A percentile compares a stretch with the other conserved stretches of the same genome.
Conservation (phyloP, 495 filamentous ascomycete species). For the Pyrenula massariospora region DNA sequence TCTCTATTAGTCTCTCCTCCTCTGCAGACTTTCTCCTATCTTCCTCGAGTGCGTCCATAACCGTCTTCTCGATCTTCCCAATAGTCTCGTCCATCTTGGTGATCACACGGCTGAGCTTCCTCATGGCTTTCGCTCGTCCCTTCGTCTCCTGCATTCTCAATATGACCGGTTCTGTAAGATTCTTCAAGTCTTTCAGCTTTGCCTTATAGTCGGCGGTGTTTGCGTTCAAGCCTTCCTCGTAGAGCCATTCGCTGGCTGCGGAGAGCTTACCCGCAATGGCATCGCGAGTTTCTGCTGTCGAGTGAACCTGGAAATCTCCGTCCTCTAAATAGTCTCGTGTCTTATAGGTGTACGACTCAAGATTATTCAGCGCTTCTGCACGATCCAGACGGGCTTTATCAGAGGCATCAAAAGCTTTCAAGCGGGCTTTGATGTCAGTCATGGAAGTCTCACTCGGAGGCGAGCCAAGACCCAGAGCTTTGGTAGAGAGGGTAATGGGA, state of each 20-base stretch:
- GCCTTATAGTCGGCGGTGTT: slow-evolving; percentile 56
- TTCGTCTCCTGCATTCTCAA: slow-evolving; percentile 55
- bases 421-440: slow-evolving; percentile 53
- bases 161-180: slow-evolving; percentile 56
- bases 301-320: slow-evolving; percentile 56
- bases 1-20: slow-evolving; percentile 22
- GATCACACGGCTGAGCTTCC: slow-evolving; percentile 40
- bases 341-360: slow-evolving; percentile 90
- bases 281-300: slow-evolving; percentile 51
- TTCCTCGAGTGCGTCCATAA: slow-evolving; percentile 30
- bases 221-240: slow-evolving; percentile 70
- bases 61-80: slow-evolving; percentile 31
- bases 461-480: slow-evolving; percentile 48
- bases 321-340: slow-evolving; percentile 70
- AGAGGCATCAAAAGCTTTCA: slow-evolving; percentile 71
- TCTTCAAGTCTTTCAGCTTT: slow-evolving; percentile 59
- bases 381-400: slow-evolving; percentile 64
- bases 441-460: slow-evolving; percentile 44
- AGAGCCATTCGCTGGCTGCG: slow-evolving; percentile 78
- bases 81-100: background rate
- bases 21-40: slow-evolving; percentile 30
- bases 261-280: slow-evolving; percentile 51
- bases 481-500: slow-evolving; percentile 49
- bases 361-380: slow-evolving; percentile 81
- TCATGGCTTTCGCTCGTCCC: slow-evolving; percentile 52